phyloP scores from a whole-genome alignment of 1,139 yeast species.

The Sugiyamaella pinicola region DNA sequence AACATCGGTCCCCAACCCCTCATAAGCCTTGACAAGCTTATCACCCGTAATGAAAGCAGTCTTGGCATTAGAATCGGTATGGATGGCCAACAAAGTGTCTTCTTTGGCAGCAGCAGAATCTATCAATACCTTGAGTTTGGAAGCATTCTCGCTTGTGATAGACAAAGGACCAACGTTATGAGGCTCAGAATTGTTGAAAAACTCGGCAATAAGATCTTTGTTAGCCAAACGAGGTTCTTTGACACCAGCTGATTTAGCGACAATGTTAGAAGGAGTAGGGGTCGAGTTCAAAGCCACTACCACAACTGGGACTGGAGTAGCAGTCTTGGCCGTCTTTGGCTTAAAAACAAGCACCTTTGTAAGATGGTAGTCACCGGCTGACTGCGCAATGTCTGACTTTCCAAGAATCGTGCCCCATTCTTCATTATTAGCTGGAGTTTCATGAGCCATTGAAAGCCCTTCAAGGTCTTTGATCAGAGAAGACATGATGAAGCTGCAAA shows the following conservation, averaged over 20 bases:
- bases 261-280: slow-evolving; percentile 63
- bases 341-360: slow-evolving; percentile 83
- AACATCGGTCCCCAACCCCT: slow-evolving; percentile 61
- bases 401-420: slow-evolving; percentile 36
- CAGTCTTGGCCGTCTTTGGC: slow-evolving; percentile 87
- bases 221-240: slow-evolving; percentile 89
- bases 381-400: slow-evolving; percentile 14
- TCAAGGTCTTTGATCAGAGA: slow-evolving; percentile 28
- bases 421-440: slow-evolving; percentile 33
- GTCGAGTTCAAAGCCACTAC: slow-evolving; percentile 74
- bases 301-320: slow-evolving; percentile 77
- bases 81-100: slow-evolving; percentile 50
- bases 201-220: slow-evolving; percentile 70
- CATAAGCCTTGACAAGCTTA: slow-evolving; percentile 55
- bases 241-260: slow-evolving; percentile 68
- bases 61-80: slow-evolving; percentile 61
- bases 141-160: slow-evolving; percentile 32
- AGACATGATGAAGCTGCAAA: slow-evolving; percentile 7
- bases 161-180: slow-evolving; percentile 45
- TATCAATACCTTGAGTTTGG: slow-evolving; percentile 63
- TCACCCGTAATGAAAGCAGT: slow-evolving; percentile 56
- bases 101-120: slow-evolving; percentile 54
- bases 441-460: slow-evolving; percentile 35
- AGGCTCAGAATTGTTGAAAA: slow-evolving; percentile 62
- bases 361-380: slow-evolving; percentile 24